These are phyloP conservation scores for Cryptosporidium felis DNA, from an alignment of 169 alveolate genomes.

Conservation along the genomic window DNA sequence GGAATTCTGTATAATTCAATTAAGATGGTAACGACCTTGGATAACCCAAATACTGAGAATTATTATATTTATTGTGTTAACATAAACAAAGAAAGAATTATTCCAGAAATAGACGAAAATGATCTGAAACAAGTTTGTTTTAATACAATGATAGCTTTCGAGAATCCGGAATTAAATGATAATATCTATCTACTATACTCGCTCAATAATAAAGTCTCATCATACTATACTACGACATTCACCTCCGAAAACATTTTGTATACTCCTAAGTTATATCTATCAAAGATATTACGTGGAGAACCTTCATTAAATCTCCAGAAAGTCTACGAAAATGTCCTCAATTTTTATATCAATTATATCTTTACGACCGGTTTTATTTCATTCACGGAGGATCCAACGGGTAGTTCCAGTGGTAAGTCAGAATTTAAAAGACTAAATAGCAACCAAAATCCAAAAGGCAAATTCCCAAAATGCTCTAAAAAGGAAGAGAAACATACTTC, in stretches of 20 bases:
- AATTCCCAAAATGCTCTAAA: not conserved
- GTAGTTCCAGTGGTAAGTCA: not conserved
- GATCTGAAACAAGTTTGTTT: not conserved
- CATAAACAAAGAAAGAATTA: not conserved
- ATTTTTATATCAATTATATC: slow-evolving; percentile 30
- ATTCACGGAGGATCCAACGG: not conserved
- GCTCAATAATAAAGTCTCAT: slow-evolving; percentile 9
- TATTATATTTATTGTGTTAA: not conserved
- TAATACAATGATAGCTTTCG: not conserved
- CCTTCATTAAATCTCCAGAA: slow-evolving; percentile 23
- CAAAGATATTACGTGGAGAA: slow-evolving; percentile 38
- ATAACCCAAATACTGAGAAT: not conserved
- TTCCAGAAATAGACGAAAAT: not conserved
- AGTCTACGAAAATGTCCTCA: slow-evolving; percentile 21
- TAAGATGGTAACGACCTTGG: not conserved
- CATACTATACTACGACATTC: slow-evolving; percentile 33
- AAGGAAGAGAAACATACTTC: not conserved
- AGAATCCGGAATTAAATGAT: not conserved
- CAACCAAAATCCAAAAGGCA: not conserved
- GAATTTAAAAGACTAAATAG: not conserved
- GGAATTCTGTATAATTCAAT: slow-evolving; percentile 25
- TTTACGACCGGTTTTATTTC: not conserved
- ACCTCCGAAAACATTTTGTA: slow-evolving; percentile 17
- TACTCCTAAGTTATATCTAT: not conserved
- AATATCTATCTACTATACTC: slow-evolving; percentile 27